Evolutionary conservation across 164 flowering plant genomes (phyloP).

Genomic region (Macadamia integrifolia): DNA sequence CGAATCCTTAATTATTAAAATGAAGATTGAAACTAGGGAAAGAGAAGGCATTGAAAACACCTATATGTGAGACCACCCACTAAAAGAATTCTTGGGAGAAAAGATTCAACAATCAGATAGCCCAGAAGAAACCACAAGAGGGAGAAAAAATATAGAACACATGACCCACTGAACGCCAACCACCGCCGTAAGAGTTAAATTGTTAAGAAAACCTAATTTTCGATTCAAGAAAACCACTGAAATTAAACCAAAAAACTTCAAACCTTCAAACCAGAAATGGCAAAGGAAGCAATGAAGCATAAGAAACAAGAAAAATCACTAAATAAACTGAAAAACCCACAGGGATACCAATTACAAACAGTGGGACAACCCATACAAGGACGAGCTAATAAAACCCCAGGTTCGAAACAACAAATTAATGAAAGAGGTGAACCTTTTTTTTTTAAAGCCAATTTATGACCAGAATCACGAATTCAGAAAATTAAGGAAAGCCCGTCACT

Average conservation of each 20-base stretch:
- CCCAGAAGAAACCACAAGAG: neutral
- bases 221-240: too few species aligned
- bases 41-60: neutral
- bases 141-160: neutral
- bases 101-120: conserved; percentile 12
- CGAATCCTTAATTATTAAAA: neutral
- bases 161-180: neutral
- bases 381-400: neutral
- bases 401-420: too few species aligned
- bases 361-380: neutral
- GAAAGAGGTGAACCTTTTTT: too few species aligned
- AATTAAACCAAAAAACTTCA: neutral
- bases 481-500: neutral
- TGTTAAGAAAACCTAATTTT: neutral
- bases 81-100: neutral
- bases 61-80: neutral
- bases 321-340: neutral
- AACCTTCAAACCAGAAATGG: neutral
- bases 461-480: neutral
- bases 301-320: neutral
- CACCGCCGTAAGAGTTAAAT: neutral
- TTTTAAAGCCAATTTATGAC: neutral
- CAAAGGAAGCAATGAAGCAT: neutral
- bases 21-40: too few species aligned
- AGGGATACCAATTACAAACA: neutral